Conservation (phyloP, 2,329 filamentous ascomycete species). For the Trichoderma cornu-damae region DNA sequence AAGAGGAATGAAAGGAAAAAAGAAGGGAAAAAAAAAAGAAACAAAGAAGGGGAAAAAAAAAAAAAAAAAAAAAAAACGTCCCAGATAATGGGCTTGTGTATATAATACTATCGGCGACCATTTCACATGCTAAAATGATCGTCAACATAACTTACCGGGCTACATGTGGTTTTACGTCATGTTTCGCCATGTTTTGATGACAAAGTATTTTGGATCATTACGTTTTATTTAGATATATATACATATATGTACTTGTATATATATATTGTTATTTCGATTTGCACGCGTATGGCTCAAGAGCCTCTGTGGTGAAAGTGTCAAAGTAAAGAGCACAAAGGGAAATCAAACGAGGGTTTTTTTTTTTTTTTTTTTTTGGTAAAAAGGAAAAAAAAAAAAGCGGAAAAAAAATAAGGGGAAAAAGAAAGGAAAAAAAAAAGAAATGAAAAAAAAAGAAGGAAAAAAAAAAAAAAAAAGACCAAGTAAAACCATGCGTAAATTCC, state of each 20-base stretch:
- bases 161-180: not conserved
- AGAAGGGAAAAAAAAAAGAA: too few species aligned
- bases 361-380: too few species aligned
- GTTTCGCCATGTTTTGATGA: not conserved
- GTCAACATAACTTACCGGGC: not conserved
- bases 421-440: slow-evolving; percentile 3
- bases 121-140: not conserved
- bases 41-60: too few species aligned
- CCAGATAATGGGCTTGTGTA: too few species aligned
- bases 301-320: not conserved
- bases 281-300: not conserved
- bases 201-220: not conserved
- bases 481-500: slow-evolving; percentile 18
- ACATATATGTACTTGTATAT: not conserved
- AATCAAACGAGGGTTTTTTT: too few species aligned
- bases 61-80: not conserved
- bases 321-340: too few species aligned
- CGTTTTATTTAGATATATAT: not conserved
- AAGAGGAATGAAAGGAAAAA: too few species aligned
- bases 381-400: not conserved
- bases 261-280: not conserved
- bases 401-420: not conserved
- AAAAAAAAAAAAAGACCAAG: slow-evolving; percentile 6
- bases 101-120: not conserved
- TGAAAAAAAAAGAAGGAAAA: not conserved